Evolutionary conservation across 129 eudicot species (phyloP).

Genomic region (Glebionis coronaria): DNA sequence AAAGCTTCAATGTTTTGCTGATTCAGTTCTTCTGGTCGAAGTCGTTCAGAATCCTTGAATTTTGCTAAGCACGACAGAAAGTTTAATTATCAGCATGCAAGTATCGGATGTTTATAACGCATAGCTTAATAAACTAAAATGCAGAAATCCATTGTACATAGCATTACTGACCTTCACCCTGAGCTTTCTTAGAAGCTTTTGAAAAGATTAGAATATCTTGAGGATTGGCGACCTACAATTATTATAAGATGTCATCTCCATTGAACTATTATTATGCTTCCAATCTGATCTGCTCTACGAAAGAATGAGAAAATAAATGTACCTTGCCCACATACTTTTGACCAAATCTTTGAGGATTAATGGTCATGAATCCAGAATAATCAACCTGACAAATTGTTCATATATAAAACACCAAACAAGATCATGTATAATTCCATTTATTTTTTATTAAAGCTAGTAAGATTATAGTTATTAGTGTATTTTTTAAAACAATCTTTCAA

Average conservation of each 20-base stretch:
- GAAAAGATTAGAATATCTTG: conserved; percentile 96
- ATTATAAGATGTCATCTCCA: conserved; percentile 17
- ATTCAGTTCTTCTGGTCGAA: conserved; percentile 95
- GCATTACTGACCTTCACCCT: conserved; percentile 51
- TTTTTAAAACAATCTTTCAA: not conserved
- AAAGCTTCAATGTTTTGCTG: conserved; percentile 98
- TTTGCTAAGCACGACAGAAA: conserved; percentile 44
- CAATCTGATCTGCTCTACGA: conserved; percentile 1
- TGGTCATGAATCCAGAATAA: conserved; percentile 95
- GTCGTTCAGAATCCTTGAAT: conserved; percentile 66
- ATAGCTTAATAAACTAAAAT: conserved; percentile 1
- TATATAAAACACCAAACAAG: not conserved
- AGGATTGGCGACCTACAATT: conserved; percentile 87
- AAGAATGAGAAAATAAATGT: conserved; percentile 11
- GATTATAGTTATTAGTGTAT: not conserved
- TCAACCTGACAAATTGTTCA: conserved; percentile 62
- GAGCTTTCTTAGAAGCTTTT: conserved; percentile 63
- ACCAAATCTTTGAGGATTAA: conserved; percentile 97
- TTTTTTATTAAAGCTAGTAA: no score
- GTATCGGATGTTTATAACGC: conserved; percentile 8
- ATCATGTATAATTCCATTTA: conserved; percentile 3
- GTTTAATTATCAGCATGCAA: conserved; percentile 15
- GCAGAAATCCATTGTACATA: conserved; percentile 1
- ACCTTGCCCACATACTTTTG: conserved; percentile 99
- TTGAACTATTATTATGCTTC: conserved; percentile 1